Conservation (phyloP, 495 filamentous ascomycete genomes). For the Choiromyces venosus region DNA sequence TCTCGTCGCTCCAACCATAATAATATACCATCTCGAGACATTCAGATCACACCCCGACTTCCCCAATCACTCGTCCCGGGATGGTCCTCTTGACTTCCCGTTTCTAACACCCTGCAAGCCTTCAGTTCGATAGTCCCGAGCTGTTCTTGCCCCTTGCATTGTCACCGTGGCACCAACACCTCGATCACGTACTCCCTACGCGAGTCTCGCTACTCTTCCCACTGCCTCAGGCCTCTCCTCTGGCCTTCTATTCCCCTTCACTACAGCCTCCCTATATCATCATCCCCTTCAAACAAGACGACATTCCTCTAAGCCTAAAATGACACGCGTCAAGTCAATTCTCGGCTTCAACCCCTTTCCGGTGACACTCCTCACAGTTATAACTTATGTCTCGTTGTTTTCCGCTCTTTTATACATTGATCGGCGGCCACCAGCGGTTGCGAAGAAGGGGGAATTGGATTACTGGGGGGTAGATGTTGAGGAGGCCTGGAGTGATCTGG, state of each 20-base stretch:
- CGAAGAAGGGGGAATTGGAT: slow-evolving; percentile 55
- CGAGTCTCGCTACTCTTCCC: neutral
- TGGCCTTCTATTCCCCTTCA: neutral
- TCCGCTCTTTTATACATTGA: slow-evolving; percentile 47
- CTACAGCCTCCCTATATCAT: neutral
- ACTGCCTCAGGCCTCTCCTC: neutral
- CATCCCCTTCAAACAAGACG: neutral
- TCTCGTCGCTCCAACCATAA: neutral
- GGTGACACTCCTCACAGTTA: slow-evolving; percentile 65
- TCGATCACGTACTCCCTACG: neutral
- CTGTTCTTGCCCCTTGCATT: slow-evolving; percentile 6
- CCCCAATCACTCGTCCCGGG: neutral
- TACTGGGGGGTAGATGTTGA: slow-evolving; percentile 64
- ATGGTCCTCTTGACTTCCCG: slow-evolving; percentile 12
- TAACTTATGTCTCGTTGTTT: slow-evolving; percentile 64
- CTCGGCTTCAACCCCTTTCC: slow-evolving; percentile 60
- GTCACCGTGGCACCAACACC: slow-evolving; percentile 5
- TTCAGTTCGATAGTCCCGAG: neutral
- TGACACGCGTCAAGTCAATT: slow-evolving; percentile 31
- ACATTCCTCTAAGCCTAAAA: slow-evolving; percentile 2
- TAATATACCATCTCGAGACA: neutral
- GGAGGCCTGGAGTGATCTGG: slow-evolving; percentile 81
- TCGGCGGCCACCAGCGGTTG: slow-evolving; percentile 31
- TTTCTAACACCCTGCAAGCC: neutral
- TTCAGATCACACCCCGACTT: neutral